Evolutionary conservation across 2,329 filamentous ascomycete species (phyloP).

Genomic region (Botrytis byssoidea): DNA sequence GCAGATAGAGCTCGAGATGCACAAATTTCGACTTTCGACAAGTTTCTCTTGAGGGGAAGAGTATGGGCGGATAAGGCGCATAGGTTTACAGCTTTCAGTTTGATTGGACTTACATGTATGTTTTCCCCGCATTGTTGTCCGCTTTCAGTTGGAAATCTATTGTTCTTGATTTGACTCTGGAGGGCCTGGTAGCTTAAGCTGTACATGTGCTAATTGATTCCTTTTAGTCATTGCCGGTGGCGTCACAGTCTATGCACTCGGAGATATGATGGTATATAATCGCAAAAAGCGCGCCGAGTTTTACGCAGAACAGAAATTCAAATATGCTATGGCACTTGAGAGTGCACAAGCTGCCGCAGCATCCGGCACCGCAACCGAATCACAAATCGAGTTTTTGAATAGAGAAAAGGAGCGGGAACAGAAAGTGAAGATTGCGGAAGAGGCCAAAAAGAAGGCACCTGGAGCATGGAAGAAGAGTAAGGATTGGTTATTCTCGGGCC

Average conservation of each 20-base stretch:
- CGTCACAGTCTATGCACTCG: slow-evolving; percentile 62
- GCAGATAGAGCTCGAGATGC: slow-evolving; percentile 38
- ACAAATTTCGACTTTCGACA: slow-evolving; percentile 38
- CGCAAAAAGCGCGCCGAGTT: slow-evolving; percentile 62
- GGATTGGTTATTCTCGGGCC: slow-evolving; percentile 38
- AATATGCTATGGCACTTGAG: slow-evolving; percentile 46
- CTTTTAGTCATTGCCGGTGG: slow-evolving; percentile 55
- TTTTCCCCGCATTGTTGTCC: neutral
- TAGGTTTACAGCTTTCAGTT: slow-evolving; percentile 38
- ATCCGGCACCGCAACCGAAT: slow-evolving; percentile 47
- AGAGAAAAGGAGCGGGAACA: slow-evolving; percentile 55
- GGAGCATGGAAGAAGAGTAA: slow-evolving; percentile 34
- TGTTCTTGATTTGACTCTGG: neutral
- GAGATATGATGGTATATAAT: slow-evolving; percentile 67
- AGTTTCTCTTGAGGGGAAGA: slow-evolving; percentile 36
- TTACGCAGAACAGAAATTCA: slow-evolving; percentile 50
- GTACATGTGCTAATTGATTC: slow-evolving; percentile 15
- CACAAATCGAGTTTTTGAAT: slow-evolving; percentile 51
- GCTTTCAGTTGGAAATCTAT: neutral
- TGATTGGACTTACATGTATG: slow-evolving; percentile 40
- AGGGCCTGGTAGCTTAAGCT: slow-evolving; percentile 22
- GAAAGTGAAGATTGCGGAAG: slow-evolving; percentile 22
- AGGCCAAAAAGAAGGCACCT: slow-evolving; percentile 33
- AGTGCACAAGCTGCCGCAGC: slow-evolving; percentile 45
- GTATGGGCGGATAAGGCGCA: slow-evolving; percentile 41